Conservation (phyloP, 257 asterid genomes). For the Salvia splendens region DNA sequence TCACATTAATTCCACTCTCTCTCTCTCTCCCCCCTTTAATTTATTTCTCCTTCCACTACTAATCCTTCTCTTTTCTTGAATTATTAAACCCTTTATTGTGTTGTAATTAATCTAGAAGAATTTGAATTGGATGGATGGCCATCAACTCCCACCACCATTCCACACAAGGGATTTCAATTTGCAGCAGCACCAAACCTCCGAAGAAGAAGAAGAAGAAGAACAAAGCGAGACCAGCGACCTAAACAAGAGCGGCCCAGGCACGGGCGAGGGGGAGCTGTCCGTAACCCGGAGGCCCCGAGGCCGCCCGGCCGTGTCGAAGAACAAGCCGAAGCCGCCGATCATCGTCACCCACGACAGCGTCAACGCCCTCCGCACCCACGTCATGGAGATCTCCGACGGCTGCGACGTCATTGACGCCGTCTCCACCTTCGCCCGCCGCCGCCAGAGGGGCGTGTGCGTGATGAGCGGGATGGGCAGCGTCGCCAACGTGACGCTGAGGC, state of each 20-base stretch:
- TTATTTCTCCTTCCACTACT: constrained; percentile 26
- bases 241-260: constrained; percentile 49
- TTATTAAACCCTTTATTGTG: constrained; percentile 41
- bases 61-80: constrained; percentile 34
- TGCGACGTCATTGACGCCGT: constrained; percentile 71
- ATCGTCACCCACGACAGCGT: not conserved
- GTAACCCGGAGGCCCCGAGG: constrained; percentile 58
- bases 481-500: constrained; percentile 62
- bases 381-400: constrained; percentile 74
- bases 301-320: constrained; percentile 40
- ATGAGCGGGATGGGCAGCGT: constrained; percentile 76
- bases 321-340: constrained; percentile 8
- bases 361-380: constrained; percentile 65
- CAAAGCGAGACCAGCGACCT: constrained; percentile 64
- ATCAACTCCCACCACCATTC: constrained; percentile 75
- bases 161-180: constrained; percentile 76
- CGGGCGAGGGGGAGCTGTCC: not conserved
- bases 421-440: constrained; percentile 61
- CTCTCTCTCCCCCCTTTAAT: not conserved
- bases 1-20: constrained; percentile 14
- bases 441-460: constrained; percentile 79
- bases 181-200: constrained; percentile 55
- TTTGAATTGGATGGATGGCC: constrained; percentile 37
- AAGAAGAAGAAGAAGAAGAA: constrained; percentile 64
- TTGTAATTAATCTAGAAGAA: constrained; percentile 10